Conservation (phyloP, 1,284 basidiomycete genomes). For the Coniophora puteana region DNA sequence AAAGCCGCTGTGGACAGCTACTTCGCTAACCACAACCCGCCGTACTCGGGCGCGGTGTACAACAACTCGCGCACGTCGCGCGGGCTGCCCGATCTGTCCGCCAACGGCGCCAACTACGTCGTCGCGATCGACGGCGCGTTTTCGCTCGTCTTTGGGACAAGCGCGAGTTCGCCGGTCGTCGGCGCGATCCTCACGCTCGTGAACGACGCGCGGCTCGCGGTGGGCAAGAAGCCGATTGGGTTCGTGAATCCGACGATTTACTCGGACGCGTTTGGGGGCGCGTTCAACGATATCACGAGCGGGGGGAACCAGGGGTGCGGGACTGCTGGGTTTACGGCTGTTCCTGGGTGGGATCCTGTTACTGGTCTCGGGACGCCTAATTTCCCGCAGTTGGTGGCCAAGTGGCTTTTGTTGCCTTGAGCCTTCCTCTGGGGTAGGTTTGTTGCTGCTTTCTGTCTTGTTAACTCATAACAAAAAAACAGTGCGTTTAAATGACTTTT, state of each 20-base stretch:
- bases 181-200: slow-evolving; percentile 32
- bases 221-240: slow-evolving; percentile 38
- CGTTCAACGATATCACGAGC: slow-evolving; percentile 46
- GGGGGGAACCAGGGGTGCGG: slow-evolving; percentile 46
- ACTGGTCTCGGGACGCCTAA: slow-evolving; percentile 23
- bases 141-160: neutral
- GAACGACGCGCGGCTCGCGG: slow-evolving; percentile 39
- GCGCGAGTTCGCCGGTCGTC: slow-evolving; percentile 4
- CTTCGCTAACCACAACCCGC: slow-evolving; percentile 22
- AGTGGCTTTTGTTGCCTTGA: slow-evolving; percentile 1
- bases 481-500: no score
- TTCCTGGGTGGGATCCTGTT: slow-evolving; percentile 39
- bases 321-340: slow-evolving; percentile 32
- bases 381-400: neutral
- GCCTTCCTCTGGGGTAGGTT: no score
- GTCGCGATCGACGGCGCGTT: neutral
- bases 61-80: slow-evolving; percentile 20
- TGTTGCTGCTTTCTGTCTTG: no score
- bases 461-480: no score
- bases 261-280: slow-evolving; percentile 30
- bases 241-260: slow-evolving; percentile 40
- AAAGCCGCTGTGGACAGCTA: slow-evolving; percentile 18
- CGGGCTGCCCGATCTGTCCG: slow-evolving; percentile 28
- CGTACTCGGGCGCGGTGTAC: slow-evolving; percentile 23
- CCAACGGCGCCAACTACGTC: slow-evolving; percentile 35